Evolutionary conservation across 1,284 basidiomycete genomes (phyloP).

Genomic region (Phlebopus sp.): DNA sequence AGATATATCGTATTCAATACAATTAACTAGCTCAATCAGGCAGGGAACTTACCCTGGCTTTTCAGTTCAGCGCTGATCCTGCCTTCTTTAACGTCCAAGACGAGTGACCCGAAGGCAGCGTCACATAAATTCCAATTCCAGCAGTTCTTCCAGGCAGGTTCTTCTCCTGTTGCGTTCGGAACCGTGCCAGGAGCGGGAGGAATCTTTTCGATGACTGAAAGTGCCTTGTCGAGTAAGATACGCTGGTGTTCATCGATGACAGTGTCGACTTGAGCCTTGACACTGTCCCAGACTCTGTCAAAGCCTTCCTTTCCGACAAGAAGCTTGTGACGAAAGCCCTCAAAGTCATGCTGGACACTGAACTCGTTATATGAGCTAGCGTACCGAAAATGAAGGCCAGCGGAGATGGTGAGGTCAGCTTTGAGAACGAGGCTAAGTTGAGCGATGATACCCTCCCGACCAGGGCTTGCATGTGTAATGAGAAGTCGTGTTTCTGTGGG

Average conservation of each 20-base stretch:
- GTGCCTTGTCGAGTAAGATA: constrained; percentile 85
- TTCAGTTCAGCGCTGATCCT: constrained; percentile 90
- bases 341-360: constrained; percentile 87
- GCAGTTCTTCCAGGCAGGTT: constrained; percentile 93
- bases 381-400: constrained; percentile 97
- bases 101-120: constrained; percentile 85
- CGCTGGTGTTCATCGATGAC: constrained; percentile 93
- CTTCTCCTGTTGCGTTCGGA: constrained; percentile 60
- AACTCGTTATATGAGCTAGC: constrained; percentile 97
- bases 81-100: constrained; percentile 89
- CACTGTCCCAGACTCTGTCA: constrained; percentile 90
- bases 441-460: constrained; percentile 89
- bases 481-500: constrained; percentile 91
- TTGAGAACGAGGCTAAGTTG: constrained; percentile 90
- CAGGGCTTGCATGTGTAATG: constrained; percentile 90
- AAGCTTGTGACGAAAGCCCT: constrained; percentile 86
- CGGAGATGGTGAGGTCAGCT: constrained; percentile 92
- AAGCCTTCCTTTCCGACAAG: constrained; percentile 78
- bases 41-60: constrained; percentile 69
- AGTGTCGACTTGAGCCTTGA: constrained; percentile 87
- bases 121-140: constrained; percentile 99
- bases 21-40: constrained; percentile 1
- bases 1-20: constrained; percentile 10
- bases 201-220: constrained; percentile 80
- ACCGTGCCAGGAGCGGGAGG: constrained; percentile 61